Evolutionary conservation across 768 basidiomycete species (phyloP).

Genomic region (Hebeloma cylindrosporum): DNA sequence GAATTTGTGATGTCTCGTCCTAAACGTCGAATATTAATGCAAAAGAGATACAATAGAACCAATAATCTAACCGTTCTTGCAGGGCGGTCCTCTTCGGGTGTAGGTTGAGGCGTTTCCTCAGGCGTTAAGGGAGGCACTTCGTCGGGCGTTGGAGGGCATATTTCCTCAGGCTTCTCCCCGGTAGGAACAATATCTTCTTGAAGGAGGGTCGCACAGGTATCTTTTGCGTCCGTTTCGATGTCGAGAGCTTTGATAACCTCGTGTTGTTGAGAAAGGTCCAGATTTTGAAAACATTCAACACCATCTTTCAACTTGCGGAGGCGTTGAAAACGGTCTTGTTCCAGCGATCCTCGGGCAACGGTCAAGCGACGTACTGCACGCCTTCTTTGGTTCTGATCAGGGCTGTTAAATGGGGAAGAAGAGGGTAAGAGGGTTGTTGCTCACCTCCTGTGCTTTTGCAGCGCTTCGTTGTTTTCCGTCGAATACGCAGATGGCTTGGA

Average conservation of each 20-base stretch:
- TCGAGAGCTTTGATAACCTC: conserved; percentile 13
- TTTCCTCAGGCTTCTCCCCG: background rate
- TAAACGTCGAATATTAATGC: too few species aligned
- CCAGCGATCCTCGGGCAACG: conserved; percentile 53
- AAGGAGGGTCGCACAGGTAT: background rate
- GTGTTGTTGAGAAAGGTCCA: conserved; percentile 22
- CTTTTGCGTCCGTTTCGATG: background rate
- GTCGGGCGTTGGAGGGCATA: background rate
- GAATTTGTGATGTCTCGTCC: background rate
- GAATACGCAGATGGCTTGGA: conserved; percentile 74
- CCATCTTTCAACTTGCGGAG: conserved; percentile 44
- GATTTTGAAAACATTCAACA: conserved; percentile 36
- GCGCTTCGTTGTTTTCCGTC: conserved; percentile 66
- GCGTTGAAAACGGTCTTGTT: conserved; percentile 56
- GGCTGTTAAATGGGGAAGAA: background rate
- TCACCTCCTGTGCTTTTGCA: conserved; percentile 74
- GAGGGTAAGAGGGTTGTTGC: conserved; percentile 11
- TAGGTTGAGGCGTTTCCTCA: too few species aligned
- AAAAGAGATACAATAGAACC: too few species aligned
- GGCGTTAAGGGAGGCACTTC: too few species aligned
- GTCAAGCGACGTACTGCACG: conserved; percentile 48
- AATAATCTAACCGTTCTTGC: too few species aligned
- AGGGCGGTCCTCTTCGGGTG: too few species aligned
- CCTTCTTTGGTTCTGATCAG: conserved; percentile 57
- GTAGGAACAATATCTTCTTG: background rate